phyloP scores from a whole-genome alignment of 768 basidiomycete genomes.

The Xerocomus potaroensis region DNA sequence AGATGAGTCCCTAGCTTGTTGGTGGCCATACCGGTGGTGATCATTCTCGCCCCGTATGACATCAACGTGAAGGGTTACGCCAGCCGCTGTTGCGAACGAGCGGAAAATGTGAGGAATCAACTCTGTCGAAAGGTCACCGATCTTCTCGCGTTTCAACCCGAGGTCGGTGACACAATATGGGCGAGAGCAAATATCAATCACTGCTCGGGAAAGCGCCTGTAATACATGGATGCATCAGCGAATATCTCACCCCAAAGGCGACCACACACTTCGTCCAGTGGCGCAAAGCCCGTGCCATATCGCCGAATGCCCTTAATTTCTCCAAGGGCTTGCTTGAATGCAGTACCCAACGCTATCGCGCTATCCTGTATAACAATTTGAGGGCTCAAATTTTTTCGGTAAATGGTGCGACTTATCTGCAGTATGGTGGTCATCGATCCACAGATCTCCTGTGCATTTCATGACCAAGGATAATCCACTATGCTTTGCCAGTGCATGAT shows the following conservation, averaged over 20 bases:
- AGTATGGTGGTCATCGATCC: slow-evolving; percentile 98
- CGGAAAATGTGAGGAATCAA: slow-evolving; percentile 98
- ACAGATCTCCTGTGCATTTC: slow-evolving; percentile 91
- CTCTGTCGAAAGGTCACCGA: slow-evolving; percentile 93
- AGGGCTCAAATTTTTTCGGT: slow-evolving; percentile 14
- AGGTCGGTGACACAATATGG: slow-evolving; percentile 95
- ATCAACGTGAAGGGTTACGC: slow-evolving; percentile 91
- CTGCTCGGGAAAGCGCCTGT: slow-evolving; percentile 91
- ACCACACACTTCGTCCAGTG: slow-evolving; percentile 83
- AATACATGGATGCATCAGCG: slow-evolving; percentile 3
- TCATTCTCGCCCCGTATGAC: slow-evolving; percentile 95
- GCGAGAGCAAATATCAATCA: slow-evolving; percentile 97
- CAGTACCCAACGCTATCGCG: slow-evolving; percentile 81
- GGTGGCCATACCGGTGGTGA: slow-evolving; percentile 77
- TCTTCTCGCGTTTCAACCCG: slow-evolving; percentile 82
- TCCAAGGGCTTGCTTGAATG: slow-evolving; percentile 93
- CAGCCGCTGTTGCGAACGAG: slow-evolving; percentile 96
- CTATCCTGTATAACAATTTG: slow-evolving; percentile 62
- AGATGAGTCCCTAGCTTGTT: not conserved
- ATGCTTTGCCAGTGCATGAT: slow-evolving; percentile 95
- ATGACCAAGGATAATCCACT: slow-evolving; percentile 88
- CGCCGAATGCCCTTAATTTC: slow-evolving; percentile 91
- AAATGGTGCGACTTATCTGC: slow-evolving; percentile 72
- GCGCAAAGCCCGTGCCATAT: slow-evolving; percentile 96
- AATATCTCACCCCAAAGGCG: not conserved